Conservation (phyloP, 1,139 yeast species). For the Pichia sp. region DNA sequence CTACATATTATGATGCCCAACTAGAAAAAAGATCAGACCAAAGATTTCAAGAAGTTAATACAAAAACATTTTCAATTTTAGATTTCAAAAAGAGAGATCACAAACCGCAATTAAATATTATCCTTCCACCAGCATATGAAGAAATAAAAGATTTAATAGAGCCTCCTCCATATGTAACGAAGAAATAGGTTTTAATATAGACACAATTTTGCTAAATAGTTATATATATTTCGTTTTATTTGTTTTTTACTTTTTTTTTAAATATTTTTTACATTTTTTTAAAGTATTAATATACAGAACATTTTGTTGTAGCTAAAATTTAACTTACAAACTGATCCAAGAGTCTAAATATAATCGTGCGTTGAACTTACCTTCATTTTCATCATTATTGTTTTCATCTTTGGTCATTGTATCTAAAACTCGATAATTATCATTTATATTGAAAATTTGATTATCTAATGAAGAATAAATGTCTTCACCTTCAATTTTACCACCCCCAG, state of each 20-base stretch:
- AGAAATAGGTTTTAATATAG: not conserved
- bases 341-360: conserved; percentile 21
- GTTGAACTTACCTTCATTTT: conserved; percentile 1
- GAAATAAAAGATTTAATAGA: conserved; percentile 10
- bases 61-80: not conserved
- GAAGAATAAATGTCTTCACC: conserved; percentile 26
- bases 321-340: conserved; percentile 21
- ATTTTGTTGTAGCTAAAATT: too few species aligned
- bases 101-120: conserved; percentile 8
- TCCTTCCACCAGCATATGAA: conserved; percentile 16
- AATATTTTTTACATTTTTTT: not conserved
- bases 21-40: not conserved
- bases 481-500: conserved; percentile 43
- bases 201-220: not conserved
- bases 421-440: conserved; percentile 27
- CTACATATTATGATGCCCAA: conserved; percentile 15
- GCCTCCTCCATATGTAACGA: conserved; percentile 9
- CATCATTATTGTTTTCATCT: conserved; percentile 5
- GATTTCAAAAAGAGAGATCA: conserved; percentile 1
- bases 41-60: not conserved
- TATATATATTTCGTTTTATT: not conserved
- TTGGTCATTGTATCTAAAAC: conserved; percentile 19
- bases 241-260: not conserved
- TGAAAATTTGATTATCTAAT: conserved; percentile 23
- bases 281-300: not conserved